Evolutionary conservation across 345 rosid genomes (phyloP), one percentile per base, ranked within the genome.

Genomic region (Psidium friedrichsthalianum): DNA sequence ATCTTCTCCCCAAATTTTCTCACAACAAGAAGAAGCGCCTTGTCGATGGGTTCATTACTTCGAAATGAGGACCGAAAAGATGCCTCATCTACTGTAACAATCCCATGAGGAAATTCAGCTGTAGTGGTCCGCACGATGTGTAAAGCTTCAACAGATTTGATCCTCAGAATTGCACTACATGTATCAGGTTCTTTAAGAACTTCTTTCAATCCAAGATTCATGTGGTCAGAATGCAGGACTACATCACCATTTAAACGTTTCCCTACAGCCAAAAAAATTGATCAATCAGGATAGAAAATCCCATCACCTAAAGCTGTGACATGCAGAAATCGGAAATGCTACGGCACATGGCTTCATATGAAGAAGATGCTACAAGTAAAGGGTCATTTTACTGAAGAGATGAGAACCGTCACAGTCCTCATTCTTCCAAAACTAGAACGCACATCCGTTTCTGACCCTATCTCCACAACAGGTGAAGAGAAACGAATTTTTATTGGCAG

Each of bases 31-130:
- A 90, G 82, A 78, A 94, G 93, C 32, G 87, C 86, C 89, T 91
- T 95, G 86, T 89, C 93, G 96, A 96, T 92, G 54, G 98, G 96
- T 91, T 87, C 89, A 20, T 95, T 94, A 83, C 83, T 91, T 87
- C 88, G 88, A 51, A 88, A 84, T 18, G 88, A 85, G 58, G 87
- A 85, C 89, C 90, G 87, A 40, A 89, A 85, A 84, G 89, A 84
- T 87, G 88, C 83, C 88, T 90, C 91, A 29, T 82, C 87, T 36
- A 61, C 81, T n/a, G 40, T 51, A 64, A 90, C 88, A 86, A 91
- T 85, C 87, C 85, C 92, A 85, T 87, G 90, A 85, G 88, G 89
- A 87, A 84, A 85, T 57, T 90, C 89, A 20, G 93, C 89, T 80
- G 92, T 56, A 56, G 90, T 89, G 87, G 93, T 90, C 82, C 86